A percentile compares a stretch with the other conserved stretches of the same genome.
Conservation (phyloP, 371 early-diverging fungal species). For the Syncephalastrum contaminatum region DNA sequence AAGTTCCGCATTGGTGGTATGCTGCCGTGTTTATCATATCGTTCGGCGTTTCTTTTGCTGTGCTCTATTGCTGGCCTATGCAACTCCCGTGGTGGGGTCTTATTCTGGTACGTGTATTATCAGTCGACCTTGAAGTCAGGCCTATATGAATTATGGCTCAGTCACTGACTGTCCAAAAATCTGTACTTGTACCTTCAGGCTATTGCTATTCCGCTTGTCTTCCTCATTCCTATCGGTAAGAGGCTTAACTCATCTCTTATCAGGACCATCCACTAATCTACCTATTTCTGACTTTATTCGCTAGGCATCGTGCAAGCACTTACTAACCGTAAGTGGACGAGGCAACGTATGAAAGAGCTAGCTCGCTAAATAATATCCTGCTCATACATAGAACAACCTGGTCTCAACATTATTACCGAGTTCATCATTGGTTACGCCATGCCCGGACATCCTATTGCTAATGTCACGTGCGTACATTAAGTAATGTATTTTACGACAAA, state of each 20-base stretch:
- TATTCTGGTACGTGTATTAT: constrained; percentile 29
- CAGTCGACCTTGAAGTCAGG: no score
- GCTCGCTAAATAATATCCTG: no score
- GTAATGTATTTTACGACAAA: no score
- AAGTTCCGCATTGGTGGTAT: constrained; percentile 79
- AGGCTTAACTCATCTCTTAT: no score
- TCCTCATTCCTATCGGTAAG: constrained; percentile 71
- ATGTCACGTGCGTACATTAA: constrained; percentile 34
- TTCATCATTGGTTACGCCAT: constrained; percentile 64
- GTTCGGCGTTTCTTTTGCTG: constrained; percentile 47
- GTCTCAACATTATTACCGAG: constrained; percentile 74
- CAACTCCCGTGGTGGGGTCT: constrained; percentile 69
- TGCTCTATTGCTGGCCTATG: constrained; percentile 53
- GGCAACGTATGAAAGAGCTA: no score
- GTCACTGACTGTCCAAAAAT: no score
- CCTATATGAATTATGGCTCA: no score
- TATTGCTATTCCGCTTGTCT: constrained; percentile 58
- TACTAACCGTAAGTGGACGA: constrained; percentile 38
- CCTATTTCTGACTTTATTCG: no score
- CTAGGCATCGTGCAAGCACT: constrained; percentile 69
- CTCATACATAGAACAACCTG: constrained; percentile 43
- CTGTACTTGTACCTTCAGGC: constrained; percentile 17
- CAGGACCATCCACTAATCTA: no score
- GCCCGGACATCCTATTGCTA: constrained; percentile 65
- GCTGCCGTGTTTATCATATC: constrained; percentile 44